Evolutionary conservation across 2,329 filamentous ascomycete species (phyloP).

Genomic region (Neonectria coccinea): DNA sequence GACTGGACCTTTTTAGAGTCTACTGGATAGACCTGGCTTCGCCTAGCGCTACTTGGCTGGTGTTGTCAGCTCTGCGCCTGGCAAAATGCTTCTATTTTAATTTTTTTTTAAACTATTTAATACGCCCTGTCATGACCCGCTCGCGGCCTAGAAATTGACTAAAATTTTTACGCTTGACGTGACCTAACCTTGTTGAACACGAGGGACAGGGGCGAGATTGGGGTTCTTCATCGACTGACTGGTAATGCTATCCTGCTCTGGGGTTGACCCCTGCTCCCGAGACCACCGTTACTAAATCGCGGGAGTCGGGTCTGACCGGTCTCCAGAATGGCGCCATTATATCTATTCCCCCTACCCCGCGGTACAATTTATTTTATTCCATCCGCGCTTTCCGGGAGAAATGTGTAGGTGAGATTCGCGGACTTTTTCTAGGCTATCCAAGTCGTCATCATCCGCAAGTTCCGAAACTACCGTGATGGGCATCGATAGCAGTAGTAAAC

Average conservation of each 20-base stretch:
- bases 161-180: neutral
- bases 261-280: neutral
- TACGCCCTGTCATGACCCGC: conserved; percentile 1
- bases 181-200: neutral
- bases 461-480: neutral
- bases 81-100: neutral
- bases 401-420: conserved; percentile 4
- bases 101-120: neutral
- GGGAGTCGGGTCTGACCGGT: conserved; percentile 1
- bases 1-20: neutral
- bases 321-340: neutral
- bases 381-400: conserved; percentile 2
- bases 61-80: conserved; percentile 2
- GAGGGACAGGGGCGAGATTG: neutral
- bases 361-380: conserved; percentile 6
- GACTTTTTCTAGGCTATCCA: neutral
- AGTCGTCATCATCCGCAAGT: neutral
- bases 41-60: conserved; percentile 1
- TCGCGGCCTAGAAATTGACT: conserved; percentile 3
- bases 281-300: neutral
- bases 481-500: neutral
- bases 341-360: conserved; percentile 1
- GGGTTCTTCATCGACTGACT: neutral
- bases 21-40: neutral
- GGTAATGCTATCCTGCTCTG: neutral